Evolutionary conservation across 116 monocot genomes (phyloP), one percentile per base, ranked within the genome.

Genomic region (Cymodocea nodosa): DNA sequence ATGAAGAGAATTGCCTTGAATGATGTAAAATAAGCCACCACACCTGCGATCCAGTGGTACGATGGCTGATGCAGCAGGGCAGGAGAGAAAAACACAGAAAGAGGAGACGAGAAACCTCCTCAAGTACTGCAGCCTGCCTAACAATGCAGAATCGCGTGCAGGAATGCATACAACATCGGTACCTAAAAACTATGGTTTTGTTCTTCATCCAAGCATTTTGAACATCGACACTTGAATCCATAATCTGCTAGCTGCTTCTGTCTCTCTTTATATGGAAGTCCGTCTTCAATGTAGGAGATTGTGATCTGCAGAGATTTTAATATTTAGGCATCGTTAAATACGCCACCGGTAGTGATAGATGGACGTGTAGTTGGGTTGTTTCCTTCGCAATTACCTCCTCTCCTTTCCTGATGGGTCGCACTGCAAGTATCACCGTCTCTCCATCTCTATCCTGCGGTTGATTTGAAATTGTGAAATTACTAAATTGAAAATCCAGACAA

Each of bases 211-310:
- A 64, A 57, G 78, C 95, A 95, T 71, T 70, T 95, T 1, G 62
- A 67, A 59, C 95, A 95, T 39, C 49, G 67, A 74, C 95, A 95
- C 70, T 55, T 75, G 72, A 95, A 95, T 61, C 95, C 91, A 79
- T 95, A 95, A 66, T 95, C 95, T 35, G 85, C 85, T 35, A 95
- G 83, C 5, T 69, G 70, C 67, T 76, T 64, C 75, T 80, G 85
- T 66, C 95, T 83, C 74, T 95, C 85, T 10, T 90, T 81, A 51
- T 80, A 95, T 2, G 85, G 79, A 61, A 82, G 83, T 54, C 83
- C 81, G 36, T 95, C 95, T 60, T 95, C 90, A 14, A 95, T 85
- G 66, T 95, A 95, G 16, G 95, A 90, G 39, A 95, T 83, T 2
- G 85, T 87, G 44, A 95, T 79, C 95, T 95, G 81, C 39, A 75